These are phyloP conservation scores for Pyrenopolyporus hunteri DNA, from an alignment of 495 filamentous ascomycete genomes.

Conservation along the genomic window DNA sequence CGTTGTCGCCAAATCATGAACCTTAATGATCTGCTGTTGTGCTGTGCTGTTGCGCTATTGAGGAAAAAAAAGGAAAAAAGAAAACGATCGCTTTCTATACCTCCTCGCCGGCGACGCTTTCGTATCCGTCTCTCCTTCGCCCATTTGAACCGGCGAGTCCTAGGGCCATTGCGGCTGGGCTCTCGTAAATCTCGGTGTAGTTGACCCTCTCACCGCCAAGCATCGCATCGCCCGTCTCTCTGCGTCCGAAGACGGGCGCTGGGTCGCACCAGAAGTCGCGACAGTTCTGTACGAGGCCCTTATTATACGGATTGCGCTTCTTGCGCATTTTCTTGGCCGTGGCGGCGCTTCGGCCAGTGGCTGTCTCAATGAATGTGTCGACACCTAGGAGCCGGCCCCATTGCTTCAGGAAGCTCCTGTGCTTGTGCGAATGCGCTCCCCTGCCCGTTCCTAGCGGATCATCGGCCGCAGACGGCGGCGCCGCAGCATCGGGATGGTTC, in stretches of 20 bases:
- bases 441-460: slow-evolving; percentile 52
- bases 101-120: slow-evolving; percentile 52
- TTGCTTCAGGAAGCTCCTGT: slow-evolving; percentile 71
- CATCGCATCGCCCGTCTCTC: slow-evolving; percentile 74
- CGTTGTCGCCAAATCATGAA: slow-evolving; percentile 16
- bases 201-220: slow-evolving; percentile 81
- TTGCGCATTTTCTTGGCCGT: slow-evolving; percentile 55
- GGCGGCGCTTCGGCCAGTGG: slow-evolving; percentile 62
- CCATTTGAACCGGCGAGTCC: slow-evolving; percentile 31
- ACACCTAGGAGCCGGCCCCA: slow-evolving; percentile 87
- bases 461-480: slow-evolving; percentile 47
- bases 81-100: slow-evolving; percentile 34
- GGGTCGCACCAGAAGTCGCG: slow-evolving; percentile 96
- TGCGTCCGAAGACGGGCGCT: slow-evolving; percentile 76
- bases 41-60: too few species aligned
- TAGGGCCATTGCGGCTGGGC: slow-evolving; percentile 66
- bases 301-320: slow-evolving; percentile 81
- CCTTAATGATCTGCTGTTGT: not conserved
- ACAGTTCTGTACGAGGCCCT: slow-evolving; percentile 82
- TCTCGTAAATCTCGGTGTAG: slow-evolving; percentile 89
- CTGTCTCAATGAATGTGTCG: slow-evolving; percentile 88
- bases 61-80: too few species aligned
- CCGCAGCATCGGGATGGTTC: slow-evolving; percentile 42
- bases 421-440: slow-evolving; percentile 54
- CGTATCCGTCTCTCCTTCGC: slow-evolving; percentile 49